These are phyloP conservation scores for Penicillium cinerascens DNA, from an alignment of 495 filamentous ascomycete species.

Conservation along the genomic window DNA sequence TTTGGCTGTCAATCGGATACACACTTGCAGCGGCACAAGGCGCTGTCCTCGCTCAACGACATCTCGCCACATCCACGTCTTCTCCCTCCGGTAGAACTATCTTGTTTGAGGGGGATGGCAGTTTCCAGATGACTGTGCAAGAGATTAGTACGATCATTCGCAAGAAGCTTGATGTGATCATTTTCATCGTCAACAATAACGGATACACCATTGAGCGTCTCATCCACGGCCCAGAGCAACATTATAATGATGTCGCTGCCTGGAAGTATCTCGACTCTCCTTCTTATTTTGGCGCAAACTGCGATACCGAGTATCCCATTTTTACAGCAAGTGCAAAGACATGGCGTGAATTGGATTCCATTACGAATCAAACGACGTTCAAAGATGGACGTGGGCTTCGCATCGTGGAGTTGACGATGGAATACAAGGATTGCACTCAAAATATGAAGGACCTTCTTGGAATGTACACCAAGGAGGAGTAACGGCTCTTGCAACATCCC, in stretches of 20 bases:
- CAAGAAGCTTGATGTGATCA: constrained; percentile 60
- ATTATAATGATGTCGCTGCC: constrained; percentile 59
- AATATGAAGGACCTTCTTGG: constrained; percentile 2
- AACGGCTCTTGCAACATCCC: too few species aligned
- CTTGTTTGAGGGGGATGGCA: constrained; percentile 77
- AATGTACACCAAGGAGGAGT: background rate
- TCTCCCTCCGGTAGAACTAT: constrained; percentile 34
- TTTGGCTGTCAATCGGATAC: constrained; percentile 42
- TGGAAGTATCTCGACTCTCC: constrained; percentile 7
- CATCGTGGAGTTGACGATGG: constrained; percentile 10
- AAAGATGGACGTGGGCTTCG: constrained; percentile 3
- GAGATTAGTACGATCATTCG: constrained; percentile 73
- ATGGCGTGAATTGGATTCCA: constrained; percentile 1
- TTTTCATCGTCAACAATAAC: constrained; percentile 71
- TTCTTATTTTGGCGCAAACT: constrained; percentile 1
- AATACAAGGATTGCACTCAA: constrained; percentile 2
- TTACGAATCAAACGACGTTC: background rate
- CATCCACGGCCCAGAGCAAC: constrained; percentile 64
- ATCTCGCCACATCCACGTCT: constrained; percentile 7
- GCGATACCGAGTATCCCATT: background rate
- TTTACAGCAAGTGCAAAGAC: constrained; percentile 1
- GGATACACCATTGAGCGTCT: constrained; percentile 70
- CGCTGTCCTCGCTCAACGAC: constrained; percentile 37
- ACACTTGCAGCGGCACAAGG: constrained; percentile 42
- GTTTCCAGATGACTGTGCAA: constrained; percentile 72